A percentile compares a stretch with the other conserved stretches of the same genome.
Conservation (phyloP, 768 basidiomycete species). For the Polyporus arcularius region DNA sequence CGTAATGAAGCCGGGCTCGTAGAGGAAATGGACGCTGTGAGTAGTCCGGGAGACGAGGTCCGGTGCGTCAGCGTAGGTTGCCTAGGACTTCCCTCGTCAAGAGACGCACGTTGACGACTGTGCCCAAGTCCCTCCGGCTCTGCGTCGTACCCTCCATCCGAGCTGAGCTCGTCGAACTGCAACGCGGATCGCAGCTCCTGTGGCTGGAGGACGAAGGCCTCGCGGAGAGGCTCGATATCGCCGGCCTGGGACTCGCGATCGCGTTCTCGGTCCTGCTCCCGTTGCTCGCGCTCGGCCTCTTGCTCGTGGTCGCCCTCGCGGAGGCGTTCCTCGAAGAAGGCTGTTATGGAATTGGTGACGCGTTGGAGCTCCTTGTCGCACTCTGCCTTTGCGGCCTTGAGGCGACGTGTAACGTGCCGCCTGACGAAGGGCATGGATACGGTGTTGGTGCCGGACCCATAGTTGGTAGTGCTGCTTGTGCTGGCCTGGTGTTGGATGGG, state of each 20-base stretch:
- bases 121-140: slow-evolving; percentile 60
- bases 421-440: slow-evolving; percentile 93
- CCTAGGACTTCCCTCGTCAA: slow-evolving; percentile 40
- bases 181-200: slow-evolving; percentile 57
- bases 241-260: slow-evolving; percentile 56
- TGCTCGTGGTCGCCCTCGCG: slow-evolving; percentile 69
- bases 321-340: slow-evolving; percentile 91
- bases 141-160: slow-evolving; percentile 82
- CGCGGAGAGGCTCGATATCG: slow-evolving; percentile 45
- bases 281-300: slow-evolving; percentile 64
- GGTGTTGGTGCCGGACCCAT: slow-evolving; percentile 64
- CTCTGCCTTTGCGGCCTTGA: slow-evolving; percentile 91
- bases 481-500: slow-evolving; percentile 43
- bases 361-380: slow-evolving; percentile 96
- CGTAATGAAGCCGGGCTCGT: slow-evolving; percentile 72
- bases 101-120: slow-evolving; percentile 76
- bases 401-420: slow-evolving; percentile 89
- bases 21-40: slow-evolving; percentile 67
- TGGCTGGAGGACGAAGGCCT: slow-evolving; percentile 60
- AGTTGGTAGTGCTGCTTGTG: slow-evolving; percentile 31
- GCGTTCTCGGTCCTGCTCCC: slow-evolving; percentile 47
- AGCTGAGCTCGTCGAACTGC: slow-evolving; percentile 71
- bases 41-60: slow-evolving; percentile 54
- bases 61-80: slow-evolving; percentile 52
- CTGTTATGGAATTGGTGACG: slow-evolving; percentile 91